These are phyloP conservation scores for Colletotrichum tanaceti DNA, from an alignment of 2,329 filamentous ascomycete genomes.

Conservation along the genomic window DNA sequence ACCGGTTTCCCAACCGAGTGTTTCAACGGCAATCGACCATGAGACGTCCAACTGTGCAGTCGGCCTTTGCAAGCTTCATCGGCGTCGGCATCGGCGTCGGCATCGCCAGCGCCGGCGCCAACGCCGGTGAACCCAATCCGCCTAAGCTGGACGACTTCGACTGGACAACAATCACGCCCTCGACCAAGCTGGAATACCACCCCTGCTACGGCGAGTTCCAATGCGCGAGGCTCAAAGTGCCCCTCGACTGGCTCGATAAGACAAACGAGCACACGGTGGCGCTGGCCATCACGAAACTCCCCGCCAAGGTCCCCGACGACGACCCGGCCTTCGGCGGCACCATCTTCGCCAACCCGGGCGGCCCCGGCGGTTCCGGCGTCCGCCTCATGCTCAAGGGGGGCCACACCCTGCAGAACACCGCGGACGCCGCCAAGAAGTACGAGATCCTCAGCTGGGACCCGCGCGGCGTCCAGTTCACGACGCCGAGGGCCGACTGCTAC, in stretches of 20 bases:
- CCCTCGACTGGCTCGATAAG: conserved; percentile 54
- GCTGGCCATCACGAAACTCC: conserved; percentile 56
- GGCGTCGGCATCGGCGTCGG: conserved; percentile 1
- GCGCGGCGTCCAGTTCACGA: conserved; percentile 53
- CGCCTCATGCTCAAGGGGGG: conserved; percentile 45
- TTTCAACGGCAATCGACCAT: not conserved
- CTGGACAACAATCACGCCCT: conserved; percentile 52
- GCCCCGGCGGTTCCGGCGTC: conserved; percentile 57
- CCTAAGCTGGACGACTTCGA: conserved; percentile 45
- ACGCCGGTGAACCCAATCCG: not conserved
- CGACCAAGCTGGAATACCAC: conserved; percentile 52
- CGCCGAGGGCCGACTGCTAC: conserved; percentile 55
- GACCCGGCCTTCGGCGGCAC: conserved; percentile 56
- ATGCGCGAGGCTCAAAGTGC: conserved; percentile 57
- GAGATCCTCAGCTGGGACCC: conserved; percentile 60
- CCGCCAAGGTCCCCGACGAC: conserved; percentile 52
- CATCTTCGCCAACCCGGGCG: conserved; percentile 59
- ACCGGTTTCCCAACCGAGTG: not conserved
- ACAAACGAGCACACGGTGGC: conserved; percentile 48
- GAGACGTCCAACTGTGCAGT: not conserved
- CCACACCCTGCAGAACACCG: conserved; percentile 31
- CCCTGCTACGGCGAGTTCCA: conserved; percentile 53
- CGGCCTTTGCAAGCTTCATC: conserved; percentile 9
- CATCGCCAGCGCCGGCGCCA: not conserved
- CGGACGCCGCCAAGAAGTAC: conserved; percentile 50